Evolutionary conservation across 805 yeast genomes (phyloP), one percentile per base, ranked within the genome.

Genomic region (Barnettozyma botsteinii): DNA sequence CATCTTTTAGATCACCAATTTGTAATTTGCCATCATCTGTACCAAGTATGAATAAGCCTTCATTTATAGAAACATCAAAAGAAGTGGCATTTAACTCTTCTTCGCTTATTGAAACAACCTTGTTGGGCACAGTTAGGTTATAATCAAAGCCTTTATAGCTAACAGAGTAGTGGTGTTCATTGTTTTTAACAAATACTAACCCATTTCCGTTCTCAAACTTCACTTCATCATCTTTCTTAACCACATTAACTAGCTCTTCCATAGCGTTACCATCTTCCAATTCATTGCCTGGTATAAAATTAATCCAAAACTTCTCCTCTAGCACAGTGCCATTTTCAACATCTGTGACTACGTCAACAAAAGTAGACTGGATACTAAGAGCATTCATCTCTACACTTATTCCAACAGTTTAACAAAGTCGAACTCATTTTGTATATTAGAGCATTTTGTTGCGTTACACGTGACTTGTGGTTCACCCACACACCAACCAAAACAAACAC

Each of bases 221-320:
- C 19, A 47, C 22, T 6, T 20, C 18, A 4, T 20, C 36, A 25
- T 35, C 37, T 4, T 37, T 48, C 12, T 48, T 47, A 14, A 41
- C 41, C 4, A 60, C 61, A 9, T 47, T 47, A 2, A 67, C 48
- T n/a, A 38, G 46, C 31, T 55, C 59, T 35, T 66, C 68, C 20
- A 47, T 35, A 3, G 61, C 48, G 14, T 45, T 34, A 4, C 55
- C 57, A 38, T 47, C 41, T 23, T 45, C 52, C n/a, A 47, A 35
- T 15, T 46, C 46, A 15, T 58, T 41, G 4, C 29, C 13, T 2
- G 43, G 32, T n/a, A 46, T 35, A 25, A 53, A 21, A 38, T 65
- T 67, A 14, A 75, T 52, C 72, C 77, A 77, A 49, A 75, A 71
- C 13, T 45, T 37, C 14, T 64, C 75, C 22, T 52, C 41, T 0